A percentile compares a stretch with the other conserved stretches of the same genome.
These are phyloP conservation scores for Salisapilia sapeloensis DNA, from an alignment of 352 stramenopile species.

Conservation along the genomic window DNA sequence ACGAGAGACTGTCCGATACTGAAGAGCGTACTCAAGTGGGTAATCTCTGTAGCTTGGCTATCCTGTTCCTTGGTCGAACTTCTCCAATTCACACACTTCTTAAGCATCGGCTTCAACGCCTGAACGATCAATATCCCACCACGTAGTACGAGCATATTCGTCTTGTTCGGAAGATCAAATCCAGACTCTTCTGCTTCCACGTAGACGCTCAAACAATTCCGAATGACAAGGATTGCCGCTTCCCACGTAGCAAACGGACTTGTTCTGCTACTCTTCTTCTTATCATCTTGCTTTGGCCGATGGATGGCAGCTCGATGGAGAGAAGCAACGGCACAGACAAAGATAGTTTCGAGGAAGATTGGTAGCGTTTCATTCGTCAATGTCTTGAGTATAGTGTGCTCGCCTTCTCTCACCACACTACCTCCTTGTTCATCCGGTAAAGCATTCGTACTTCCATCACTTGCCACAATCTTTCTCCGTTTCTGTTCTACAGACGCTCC, in stretches of 20 bases:
- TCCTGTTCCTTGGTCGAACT: too few species aligned
- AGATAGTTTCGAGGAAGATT: constrained; percentile 31
- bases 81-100: constrained; percentile 28
- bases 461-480: constrained; percentile 13
- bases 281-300: constrained; percentile 1
- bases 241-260: constrained; percentile 26
- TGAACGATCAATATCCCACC: constrained; percentile 16
- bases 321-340: constrained; percentile 32
- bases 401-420: constrained; percentile 18
- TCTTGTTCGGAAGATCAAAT: constrained; percentile 32
- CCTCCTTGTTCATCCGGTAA: constrained; percentile 10
- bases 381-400: constrained; percentile 46
- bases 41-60: too few species aligned
- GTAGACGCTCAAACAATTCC: constrained; percentile 25
- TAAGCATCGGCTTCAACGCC: constrained; percentile 12
- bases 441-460: constrained; percentile 4
- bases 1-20: constrained; percentile 12
- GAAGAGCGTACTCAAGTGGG: constrained; percentile 26
- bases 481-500: constrained; percentile 6
- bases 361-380: constrained; percentile 43
- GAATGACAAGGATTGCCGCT: constrained; percentile 13
- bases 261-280: too few species aligned
- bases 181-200: constrained; percentile 24
- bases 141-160: constrained; percentile 25
- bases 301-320: constrained; percentile 12